A percentile compares a stretch with the other conserved stretches of the same genome.
These are phyloP conservation scores for Umbellularia californica DNA, from an alignment of 164 flowering plant genomes.

Conservation along the genomic window DNA sequence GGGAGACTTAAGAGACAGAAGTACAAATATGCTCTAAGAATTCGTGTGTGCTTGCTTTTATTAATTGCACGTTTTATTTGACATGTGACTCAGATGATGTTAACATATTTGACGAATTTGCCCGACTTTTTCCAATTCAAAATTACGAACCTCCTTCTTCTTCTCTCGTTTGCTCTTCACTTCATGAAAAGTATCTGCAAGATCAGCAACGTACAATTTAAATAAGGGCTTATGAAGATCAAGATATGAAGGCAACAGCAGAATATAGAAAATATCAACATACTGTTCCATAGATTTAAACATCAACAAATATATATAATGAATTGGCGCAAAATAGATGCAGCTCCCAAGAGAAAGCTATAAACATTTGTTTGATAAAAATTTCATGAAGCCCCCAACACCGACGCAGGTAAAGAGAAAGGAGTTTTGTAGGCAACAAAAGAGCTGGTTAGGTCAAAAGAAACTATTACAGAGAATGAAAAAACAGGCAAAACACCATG, in stretches of 20 bases:
- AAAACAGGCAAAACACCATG: background rate
- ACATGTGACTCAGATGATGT: too few relatives aligned
- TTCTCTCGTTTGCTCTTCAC: constrained; percentile 97
- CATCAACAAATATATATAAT: background rate
- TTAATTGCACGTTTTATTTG: too few relatives aligned
- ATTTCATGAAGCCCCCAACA: background rate
- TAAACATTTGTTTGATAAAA: background rate
- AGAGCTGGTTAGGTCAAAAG: background rate
- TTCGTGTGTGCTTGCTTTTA: too few relatives aligned
- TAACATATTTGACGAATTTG: too few relatives aligned
- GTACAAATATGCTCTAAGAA: too few relatives aligned
- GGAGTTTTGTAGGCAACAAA: background rate
- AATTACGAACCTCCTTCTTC: constrained; percentile 81
- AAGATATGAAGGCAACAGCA: too few relatives aligned
- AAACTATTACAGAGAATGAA: background rate
- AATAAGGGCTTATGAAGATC: background rate
- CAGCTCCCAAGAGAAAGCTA: background rate
- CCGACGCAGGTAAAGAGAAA: background rate
- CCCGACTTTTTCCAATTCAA: too few relatives aligned
- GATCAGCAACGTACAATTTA: constrained; percentile 13
- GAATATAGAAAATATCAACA: background rate
- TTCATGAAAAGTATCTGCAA: constrained; percentile 91
- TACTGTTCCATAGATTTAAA: background rate
- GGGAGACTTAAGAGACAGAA: too few relatives aligned
- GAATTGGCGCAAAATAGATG: background rate